Conservation (phyloP, 371 early-diverging fungal species). For the Circinella umbellata region DNA sequence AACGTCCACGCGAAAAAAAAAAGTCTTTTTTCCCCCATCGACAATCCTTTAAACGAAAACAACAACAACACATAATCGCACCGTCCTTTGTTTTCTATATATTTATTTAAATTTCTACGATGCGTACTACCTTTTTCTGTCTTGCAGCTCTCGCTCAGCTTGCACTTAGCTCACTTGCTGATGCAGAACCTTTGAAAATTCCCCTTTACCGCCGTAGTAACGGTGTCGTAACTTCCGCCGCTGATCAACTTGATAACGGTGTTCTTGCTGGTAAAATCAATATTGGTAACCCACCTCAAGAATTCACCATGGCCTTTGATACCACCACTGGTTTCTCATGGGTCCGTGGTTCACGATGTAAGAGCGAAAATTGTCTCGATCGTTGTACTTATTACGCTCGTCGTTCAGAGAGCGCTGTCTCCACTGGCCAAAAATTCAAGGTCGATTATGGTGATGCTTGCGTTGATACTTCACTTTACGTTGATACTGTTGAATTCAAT, state of each 20-base stretch:
- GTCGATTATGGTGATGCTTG: constrained; percentile 46
- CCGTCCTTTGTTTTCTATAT: not conserved
- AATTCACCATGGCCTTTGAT: constrained; percentile 54
- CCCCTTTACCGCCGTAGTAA: constrained; percentile 48
- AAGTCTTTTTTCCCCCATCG: not conserved
- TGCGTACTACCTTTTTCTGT: constrained; percentile 47
- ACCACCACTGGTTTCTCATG: constrained; percentile 56
- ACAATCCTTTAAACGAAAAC: constrained; percentile 4
- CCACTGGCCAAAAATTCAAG: constrained; percentile 36
- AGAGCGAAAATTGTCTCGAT: constrained; percentile 48
- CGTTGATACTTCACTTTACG: constrained; percentile 38
- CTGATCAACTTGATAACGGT: constrained; percentile 47
- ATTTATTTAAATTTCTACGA: constrained; percentile 7
- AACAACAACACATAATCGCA: not conserved
- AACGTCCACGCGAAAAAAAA: not conserved
- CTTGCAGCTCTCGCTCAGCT: constrained; percentile 51
- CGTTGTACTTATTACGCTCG: constrained; percentile 42
- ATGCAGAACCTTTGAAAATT: constrained; percentile 40
- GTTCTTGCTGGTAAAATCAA: constrained; percentile 54
- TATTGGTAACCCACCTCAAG: constrained; percentile 52
- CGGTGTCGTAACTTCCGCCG: constrained; percentile 46
- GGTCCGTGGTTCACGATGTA: constrained; percentile 57
- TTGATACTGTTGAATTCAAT: constrained; percentile 40
- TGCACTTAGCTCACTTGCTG: constrained; percentile 32
- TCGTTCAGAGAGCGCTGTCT: constrained; percentile 33